phyloP scores from a whole-genome alignment of 805 yeast genomes.

The Candida maris region DNA sequence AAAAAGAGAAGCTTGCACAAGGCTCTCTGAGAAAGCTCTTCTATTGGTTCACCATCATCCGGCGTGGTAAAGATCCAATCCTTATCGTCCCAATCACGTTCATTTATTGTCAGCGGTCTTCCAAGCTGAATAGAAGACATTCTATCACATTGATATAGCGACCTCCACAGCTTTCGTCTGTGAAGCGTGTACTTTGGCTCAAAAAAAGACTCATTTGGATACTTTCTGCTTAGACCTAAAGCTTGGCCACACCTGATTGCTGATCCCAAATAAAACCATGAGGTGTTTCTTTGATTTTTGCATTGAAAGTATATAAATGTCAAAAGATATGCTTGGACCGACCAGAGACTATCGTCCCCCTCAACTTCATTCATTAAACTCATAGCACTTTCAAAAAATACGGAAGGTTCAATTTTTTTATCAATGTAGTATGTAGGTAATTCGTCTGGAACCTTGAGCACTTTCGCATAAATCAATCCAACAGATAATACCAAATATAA shows the following conservation, averaged over 20 bases:
- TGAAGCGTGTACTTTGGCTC: constrained; percentile 26
- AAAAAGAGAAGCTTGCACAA: constrained; percentile 28
- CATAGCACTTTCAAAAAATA: constrained; percentile 36
- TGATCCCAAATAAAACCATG: constrained; percentile 43
- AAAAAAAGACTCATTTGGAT: constrained; percentile 35
- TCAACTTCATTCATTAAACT: constrained; percentile 26
- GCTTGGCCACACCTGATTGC: constrained; percentile 43
- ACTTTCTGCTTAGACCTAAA: constrained; percentile 38
- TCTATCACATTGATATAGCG: constrained; percentile 14
- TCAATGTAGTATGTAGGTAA: constrained; percentile 5
- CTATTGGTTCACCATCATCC: constrained; percentile 20
- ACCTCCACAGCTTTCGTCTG: constrained; percentile 30
- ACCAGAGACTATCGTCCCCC: constrained; percentile 41
- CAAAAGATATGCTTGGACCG: constrained; percentile 38
- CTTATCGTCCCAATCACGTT: constrained; percentile 38
- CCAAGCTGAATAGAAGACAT: constrained; percentile 35
- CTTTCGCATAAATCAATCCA: constrained; percentile 38
- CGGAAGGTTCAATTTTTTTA: constrained; percentile 25
- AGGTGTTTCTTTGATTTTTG: constrained; percentile 35
- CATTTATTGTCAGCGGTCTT: constrained; percentile 34
- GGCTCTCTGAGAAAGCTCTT: constrained; percentile 26
- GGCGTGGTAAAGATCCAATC: constrained; percentile 9
- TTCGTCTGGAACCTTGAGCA: constrained; percentile 4
- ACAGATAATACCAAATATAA: constrained; percentile 38
- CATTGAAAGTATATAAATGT: constrained; percentile 39